Base-by-base conservation (phyloP, 139 green algal genomes). In the Chlamydomonas incerta region DNA sequence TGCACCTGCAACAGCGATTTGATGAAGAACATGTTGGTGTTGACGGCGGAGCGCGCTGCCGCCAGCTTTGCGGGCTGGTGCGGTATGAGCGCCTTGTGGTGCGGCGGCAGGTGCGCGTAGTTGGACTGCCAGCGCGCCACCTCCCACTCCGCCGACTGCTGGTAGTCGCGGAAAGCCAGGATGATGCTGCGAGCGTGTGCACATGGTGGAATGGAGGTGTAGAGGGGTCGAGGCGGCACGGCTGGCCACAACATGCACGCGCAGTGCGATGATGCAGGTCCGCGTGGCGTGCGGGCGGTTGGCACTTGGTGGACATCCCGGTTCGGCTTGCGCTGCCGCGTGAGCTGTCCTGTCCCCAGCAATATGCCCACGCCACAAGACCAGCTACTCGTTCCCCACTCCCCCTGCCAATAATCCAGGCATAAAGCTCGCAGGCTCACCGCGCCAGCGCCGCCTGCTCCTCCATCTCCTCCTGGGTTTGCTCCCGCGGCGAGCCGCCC, bases 101-200 rank as follows among this genome's bases (percentile, higher is more conserved):
- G 58, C 0, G 87, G 57, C 21, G 90, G 82, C 18, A 97, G 83
- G 31, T 71, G 81, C 0, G 28, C 34, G 73, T 90, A 95, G 74
- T 97, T 97, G 57, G 76, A 72, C 74, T 96, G 87, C 96, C 96
- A 98, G 21, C 96, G 88, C 0, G 57, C 37, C 41, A 98, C 89
- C 72, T 98, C 95, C 52, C 76, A 87, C 24, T 92, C 90, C 2
- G 89, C 92, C 29, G 93, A 87, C 14, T 41, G 24, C 0, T 58
- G 65, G 67, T 98, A 98, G 14, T 88, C 70, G 0, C 85, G 90
- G 28, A 98, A 92, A 0, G 96, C 92, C 73, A 93, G 88, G 3
- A 95, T 84, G 34, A 98, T 95, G 74, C 94, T 97, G 87, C 28
- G 37, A 47, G 20, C 6, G 63, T 20, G 29, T 20, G 63, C 3